Evolutionary conservation across 441 rosid species (phyloP).

Genomic region (Gossypium schwendimanii): DNA sequence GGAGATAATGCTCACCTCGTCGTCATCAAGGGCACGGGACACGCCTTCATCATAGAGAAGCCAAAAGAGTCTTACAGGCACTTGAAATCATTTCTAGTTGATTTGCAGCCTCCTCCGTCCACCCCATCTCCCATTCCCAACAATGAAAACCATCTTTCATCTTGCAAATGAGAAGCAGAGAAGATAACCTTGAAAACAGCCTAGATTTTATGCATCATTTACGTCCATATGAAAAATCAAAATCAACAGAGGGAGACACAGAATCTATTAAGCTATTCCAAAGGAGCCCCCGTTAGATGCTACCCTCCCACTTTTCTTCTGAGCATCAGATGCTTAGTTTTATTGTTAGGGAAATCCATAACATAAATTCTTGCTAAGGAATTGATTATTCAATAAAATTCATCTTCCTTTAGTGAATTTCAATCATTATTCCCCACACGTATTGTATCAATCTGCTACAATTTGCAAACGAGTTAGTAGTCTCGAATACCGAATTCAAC

Average conservation of each 20-base stretch:
- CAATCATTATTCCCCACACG: background rate
- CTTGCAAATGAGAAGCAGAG: background rate
- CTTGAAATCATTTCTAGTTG: conserved; percentile 47
- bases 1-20: conserved; percentile 51
- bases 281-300: background rate
- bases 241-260: background rate
- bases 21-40: conserved; percentile 55
- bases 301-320: background rate
- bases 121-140: background rate
- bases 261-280: background rate
- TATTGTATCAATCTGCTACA: background rate
- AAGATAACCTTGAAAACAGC: background rate
- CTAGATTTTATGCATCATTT: background rate
- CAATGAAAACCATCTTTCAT: background rate
- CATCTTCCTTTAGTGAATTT: background rate
- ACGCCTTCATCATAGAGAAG: conserved; percentile 51
- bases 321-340: background rate
- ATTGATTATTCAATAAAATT: background rate
- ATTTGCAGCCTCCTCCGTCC: conserved; percentile 18
- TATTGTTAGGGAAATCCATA: background rate
- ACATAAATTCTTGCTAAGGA: background rate
- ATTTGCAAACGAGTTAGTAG: background rate
- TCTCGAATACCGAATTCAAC: background rate
- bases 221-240: background rate
- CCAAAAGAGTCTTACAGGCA: conserved; percentile 37